Evolutionary conservation across 108 stramenopile genomes (phyloP).

Genomic region (Cylindrotheca fusiformis): DNA sequence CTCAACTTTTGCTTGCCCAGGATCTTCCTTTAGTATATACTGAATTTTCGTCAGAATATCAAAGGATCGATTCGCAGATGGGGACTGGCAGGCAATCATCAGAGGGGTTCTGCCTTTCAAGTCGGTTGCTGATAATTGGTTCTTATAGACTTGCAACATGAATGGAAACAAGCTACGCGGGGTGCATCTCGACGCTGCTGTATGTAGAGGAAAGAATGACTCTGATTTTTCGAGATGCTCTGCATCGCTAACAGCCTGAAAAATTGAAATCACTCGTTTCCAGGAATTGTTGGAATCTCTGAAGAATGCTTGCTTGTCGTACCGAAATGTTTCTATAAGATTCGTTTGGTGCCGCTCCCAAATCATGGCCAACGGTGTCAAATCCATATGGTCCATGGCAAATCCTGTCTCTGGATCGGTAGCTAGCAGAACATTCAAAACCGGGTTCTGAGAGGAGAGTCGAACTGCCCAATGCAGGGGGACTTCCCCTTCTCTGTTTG

Average conservation of each 20-base stretch:
- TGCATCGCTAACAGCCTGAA: not conserved
- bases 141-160: constrained; percentile 16
- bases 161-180: constrained; percentile 16
- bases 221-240: not conserved
- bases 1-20: not conserved
- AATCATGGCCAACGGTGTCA: constrained; percentile 23
- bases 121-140: constrained; percentile 5
- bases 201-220: constrained; percentile 8
- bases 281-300: constrained; percentile 7
- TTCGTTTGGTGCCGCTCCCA: constrained; percentile 28
- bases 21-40: constrained; percentile 6
- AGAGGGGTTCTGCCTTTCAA: constrained; percentile 8
- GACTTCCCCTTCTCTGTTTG: constrained; percentile 35
- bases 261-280: constrained; percentile 24
- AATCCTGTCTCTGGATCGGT: constrained; percentile 23
- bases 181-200: constrained; percentile 8
- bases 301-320: not conserved
- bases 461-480: constrained; percentile 40
- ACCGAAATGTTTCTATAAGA: constrained; percentile 13
- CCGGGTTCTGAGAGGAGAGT: constrained; percentile 13
- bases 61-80: constrained; percentile 15
- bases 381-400: constrained; percentile 2
- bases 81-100: constrained; percentile 14
- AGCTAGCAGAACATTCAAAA: constrained; percentile 10
- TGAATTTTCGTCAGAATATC: constrained; percentile 22